Evolutionary conservation across 2,329 filamentous ascomycete genomes (phyloP).

Genomic region (Monosporascus sp.): DNA sequence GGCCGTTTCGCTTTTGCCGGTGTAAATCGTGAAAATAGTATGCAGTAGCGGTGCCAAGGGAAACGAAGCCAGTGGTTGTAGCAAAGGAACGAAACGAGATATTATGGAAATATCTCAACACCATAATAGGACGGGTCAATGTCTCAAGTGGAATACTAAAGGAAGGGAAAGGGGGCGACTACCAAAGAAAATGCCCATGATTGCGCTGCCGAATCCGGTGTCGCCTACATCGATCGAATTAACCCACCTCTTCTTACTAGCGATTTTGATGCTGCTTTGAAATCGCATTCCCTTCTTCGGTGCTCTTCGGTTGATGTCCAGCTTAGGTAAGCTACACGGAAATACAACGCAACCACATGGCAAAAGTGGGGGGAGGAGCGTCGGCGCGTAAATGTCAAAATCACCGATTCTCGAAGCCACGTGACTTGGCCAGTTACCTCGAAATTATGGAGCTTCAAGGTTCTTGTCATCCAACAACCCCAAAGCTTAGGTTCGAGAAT

Average conservation of each 20-base stretch:
- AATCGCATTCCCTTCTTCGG: constrained; percentile 22
- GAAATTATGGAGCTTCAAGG: background rate
- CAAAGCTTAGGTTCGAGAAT: constrained; percentile 2
- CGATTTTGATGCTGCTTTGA: constrained; percentile 30
- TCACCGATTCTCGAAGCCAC: background rate
- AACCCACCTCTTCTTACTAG: constrained; percentile 9
- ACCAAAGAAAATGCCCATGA: constrained; percentile 1
- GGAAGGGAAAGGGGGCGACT: constrained; percentile 4
- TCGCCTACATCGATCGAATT: constrained; percentile 21
- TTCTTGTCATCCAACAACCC: constrained; percentile 3
- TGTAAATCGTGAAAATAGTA: constrained; percentile 18
- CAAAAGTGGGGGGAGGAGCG: background rate
- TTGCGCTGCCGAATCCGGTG: background rate
- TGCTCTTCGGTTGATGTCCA: background rate
- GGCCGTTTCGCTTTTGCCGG: constrained; percentile 15
- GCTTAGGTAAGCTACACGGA: background rate
- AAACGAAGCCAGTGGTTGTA: constrained; percentile 14
- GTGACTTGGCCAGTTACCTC: background rate
- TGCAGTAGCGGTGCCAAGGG: constrained; percentile 18
- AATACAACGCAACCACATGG: background rate
- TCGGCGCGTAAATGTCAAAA: constrained; percentile 7
- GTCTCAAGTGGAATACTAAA: background rate
- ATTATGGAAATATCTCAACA: constrained; percentile 20
- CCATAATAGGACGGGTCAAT: constrained; percentile 4
- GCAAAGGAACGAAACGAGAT: constrained; percentile 20